Evolutionary conservation across 1,284 basidiomycete genomes (phyloP).

Genomic region (Leccinum variabile): DNA sequence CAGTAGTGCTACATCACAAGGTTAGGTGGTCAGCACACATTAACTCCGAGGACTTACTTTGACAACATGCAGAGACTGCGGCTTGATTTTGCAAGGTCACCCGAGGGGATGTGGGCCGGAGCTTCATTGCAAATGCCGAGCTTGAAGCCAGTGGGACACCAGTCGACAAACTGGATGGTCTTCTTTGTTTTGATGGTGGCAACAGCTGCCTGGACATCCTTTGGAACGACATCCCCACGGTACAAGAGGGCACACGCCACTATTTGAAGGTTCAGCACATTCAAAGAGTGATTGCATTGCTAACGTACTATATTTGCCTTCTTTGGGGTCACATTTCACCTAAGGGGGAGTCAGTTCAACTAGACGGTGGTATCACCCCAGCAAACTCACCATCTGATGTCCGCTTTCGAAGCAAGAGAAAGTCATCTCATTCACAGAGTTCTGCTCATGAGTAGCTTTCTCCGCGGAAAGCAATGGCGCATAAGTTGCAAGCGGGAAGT

Average conservation of each 20-base stretch:
- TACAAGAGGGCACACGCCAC: constrained; percentile 89
- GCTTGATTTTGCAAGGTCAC: constrained; percentile 92
- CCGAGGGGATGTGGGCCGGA: constrained; percentile 86
- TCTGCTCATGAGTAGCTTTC: constrained; percentile 93
- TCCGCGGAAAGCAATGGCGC: constrained; percentile 91
- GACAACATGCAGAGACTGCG: constrained; percentile 98
- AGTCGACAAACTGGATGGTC: constrained; percentile 97
- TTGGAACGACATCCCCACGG: constrained; percentile 97
- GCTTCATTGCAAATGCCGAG: constrained; percentile 98
- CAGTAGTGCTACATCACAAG: constrained; percentile 68
- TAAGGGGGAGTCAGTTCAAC: constrained; percentile 25
- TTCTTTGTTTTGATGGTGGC: constrained; percentile 95
- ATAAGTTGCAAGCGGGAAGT: constrained; percentile 97
- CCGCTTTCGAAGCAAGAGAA: constrained; percentile 97
- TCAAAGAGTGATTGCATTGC: not conserved
- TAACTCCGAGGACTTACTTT: constrained; percentile 45
- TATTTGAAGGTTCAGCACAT: constrained; percentile 27
- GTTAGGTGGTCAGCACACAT: constrained; percentile 11
- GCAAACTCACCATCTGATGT: constrained; percentile 85
- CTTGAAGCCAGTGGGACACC: constrained; percentile 99
- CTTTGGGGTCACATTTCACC: constrained; percentile 92
- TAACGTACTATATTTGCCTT: constrained; percentile 92
- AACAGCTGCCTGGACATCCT: constrained; percentile 94
- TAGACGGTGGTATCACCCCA: not conserved
- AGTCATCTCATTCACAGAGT: constrained; percentile 98